phyloP scores from a whole-genome alignment of 805 yeast genomes.

The Helenozyma baotianmanensis region DNA sequence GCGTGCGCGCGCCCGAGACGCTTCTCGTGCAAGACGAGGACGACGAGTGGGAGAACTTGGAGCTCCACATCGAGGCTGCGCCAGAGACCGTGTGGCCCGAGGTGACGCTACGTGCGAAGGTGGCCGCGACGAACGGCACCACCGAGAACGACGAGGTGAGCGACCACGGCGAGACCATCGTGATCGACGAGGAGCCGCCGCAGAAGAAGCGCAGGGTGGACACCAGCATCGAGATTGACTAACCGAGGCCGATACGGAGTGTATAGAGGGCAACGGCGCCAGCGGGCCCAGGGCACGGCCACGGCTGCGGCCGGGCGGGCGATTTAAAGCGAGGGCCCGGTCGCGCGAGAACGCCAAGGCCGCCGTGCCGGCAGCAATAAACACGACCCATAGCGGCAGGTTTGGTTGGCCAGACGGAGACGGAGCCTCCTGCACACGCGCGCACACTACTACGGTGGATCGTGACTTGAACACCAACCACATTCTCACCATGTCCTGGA shows the following conservation, averaged over 20 bases:
- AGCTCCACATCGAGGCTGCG: constrained; percentile 37
- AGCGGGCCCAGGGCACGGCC: too few species aligned
- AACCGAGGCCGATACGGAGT: background rate
- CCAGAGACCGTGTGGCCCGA: constrained; percentile 12
- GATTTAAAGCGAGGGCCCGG: too few species aligned
- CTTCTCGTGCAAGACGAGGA: constrained; percentile 77
- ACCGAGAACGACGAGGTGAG: constrained; percentile 1
- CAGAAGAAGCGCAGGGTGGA: constrained; percentile 12
- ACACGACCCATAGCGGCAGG: too few species aligned
- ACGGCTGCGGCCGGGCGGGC: too few species aligned
- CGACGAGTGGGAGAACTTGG: constrained; percentile 58
- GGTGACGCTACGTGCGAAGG: constrained; percentile 12
- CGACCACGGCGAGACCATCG: constrained; percentile 4
- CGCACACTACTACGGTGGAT: too few species aligned
- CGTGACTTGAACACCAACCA: background rate
- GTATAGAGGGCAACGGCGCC: background rate
- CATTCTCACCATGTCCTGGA: constrained; percentile 21
- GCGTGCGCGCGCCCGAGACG: constrained; percentile 56
- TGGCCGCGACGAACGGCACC: background rate
- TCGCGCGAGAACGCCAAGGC: too few species aligned
- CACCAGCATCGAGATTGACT: constrained; percentile 1
- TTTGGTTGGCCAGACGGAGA: too few species aligned
- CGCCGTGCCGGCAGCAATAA: too few species aligned
- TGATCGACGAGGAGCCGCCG: constrained; percentile 13
- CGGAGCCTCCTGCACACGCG: too few species aligned